Conservation (phyloP, 2,329 filamentous ascomycete genomes). For the Bipolaris cookei region DNA sequence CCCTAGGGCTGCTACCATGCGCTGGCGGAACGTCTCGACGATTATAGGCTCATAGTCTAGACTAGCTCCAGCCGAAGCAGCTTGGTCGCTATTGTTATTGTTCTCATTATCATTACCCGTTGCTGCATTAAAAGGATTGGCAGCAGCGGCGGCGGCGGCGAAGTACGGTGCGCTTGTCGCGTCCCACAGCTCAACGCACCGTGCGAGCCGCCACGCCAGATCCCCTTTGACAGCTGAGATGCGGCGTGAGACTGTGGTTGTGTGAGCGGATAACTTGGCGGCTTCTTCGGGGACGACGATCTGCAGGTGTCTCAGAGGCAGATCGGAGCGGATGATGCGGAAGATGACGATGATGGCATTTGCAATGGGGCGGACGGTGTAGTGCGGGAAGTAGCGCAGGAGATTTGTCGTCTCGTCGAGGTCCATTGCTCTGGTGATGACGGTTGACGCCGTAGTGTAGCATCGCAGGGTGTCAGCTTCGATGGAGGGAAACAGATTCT, state of each 20-base stretch:
- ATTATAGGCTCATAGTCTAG: background rate
- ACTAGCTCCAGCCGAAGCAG: background rate
- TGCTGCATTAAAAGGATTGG: background rate
- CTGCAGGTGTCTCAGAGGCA: background rate
- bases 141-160: background rate
- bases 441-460: background rate
- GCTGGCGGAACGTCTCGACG: background rate
- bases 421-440: background rate
- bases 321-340: background rate
- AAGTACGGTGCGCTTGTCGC: background rate
- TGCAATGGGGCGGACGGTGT: background rate
- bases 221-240: background rate
- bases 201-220: background rate
- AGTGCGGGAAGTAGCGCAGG: background rate
- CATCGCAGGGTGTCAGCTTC: background rate
- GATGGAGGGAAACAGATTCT: background rate
- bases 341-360: background rate
- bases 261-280: background rate
- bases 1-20: background rate
- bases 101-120: too few relatives aligned
- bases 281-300: slow-evolving; percentile 1
- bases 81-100: background rate
- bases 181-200: background rate
- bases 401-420: background rate
- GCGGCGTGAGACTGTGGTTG: background rate